Conservation (phyloP, 2,329 filamentous ascomycete genomes). For the Penicillium paneum region DNA sequence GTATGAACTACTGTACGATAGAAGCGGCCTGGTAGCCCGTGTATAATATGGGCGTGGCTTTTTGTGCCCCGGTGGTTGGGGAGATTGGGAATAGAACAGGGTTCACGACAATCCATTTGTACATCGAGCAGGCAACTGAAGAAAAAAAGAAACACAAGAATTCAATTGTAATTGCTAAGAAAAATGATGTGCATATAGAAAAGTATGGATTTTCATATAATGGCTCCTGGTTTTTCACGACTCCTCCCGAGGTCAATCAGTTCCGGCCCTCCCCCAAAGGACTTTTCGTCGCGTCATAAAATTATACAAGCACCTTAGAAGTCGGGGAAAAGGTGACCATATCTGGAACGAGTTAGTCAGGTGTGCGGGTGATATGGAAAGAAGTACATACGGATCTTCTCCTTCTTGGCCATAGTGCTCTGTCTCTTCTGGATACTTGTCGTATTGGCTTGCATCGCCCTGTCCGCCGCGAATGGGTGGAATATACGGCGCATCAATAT, state of each 20-base stretch:
- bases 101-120: constrained; percentile 10
- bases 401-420: constrained; percentile 81
- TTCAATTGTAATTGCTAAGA: constrained; percentile 24
- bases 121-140: constrained; percentile 15
- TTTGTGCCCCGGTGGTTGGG: constrained; percentile 9
- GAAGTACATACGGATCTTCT: constrained; percentile 73
- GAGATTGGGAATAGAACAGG: constrained; percentile 10
- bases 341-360: constrained; percentile 46
- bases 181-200: constrained; percentile 14
- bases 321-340: constrained; percentile 71
- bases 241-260: constrained; percentile 18
- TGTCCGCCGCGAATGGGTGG: constrained; percentile 91
- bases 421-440: constrained; percentile 95
- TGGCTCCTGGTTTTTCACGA: constrained; percentile 19
- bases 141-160: constrained; percentile 14
- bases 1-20: constrained; percentile 22
- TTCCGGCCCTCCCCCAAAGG: constrained; percentile 17
- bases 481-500: constrained; percentile 97
- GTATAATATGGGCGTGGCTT: constrained; percentile 25
- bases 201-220: constrained; percentile 17
- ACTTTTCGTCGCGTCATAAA: constrained; percentile 33
- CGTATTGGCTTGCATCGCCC: constrained; percentile 95
- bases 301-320: constrained; percentile 54
- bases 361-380: not conserved
- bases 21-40: constrained; percentile 21